Conservation (phyloP, 192 early-diverging fungal species). For the Podila epicladia region DNA sequence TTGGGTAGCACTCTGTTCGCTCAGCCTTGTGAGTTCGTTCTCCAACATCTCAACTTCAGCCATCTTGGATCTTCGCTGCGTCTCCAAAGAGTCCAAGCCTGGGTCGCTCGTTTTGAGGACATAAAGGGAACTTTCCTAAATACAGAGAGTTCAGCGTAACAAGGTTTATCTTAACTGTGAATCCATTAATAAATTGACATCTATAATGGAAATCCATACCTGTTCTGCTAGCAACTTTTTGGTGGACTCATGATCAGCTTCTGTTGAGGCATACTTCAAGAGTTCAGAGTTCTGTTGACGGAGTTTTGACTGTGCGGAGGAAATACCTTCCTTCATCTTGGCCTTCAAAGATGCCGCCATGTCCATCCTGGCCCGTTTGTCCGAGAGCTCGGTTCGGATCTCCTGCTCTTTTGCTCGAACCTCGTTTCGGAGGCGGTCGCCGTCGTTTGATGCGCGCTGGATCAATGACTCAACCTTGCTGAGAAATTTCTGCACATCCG, state of each 20-base stretch:
- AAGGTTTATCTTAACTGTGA: not conserved
- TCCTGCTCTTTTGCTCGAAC: conserved; percentile 22
- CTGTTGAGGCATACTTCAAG: conserved; percentile 13
- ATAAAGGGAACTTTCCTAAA: conserved; percentile 22
- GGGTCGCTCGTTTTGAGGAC: conserved; percentile 19
- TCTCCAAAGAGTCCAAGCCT: conserved; percentile 20
- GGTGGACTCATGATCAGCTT: conserved; percentile 11
- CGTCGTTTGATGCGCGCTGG: conserved; percentile 29
- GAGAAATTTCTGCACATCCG: conserved; percentile 57
- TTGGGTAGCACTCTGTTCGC: conserved; percentile 31
- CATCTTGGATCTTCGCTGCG: conserved; percentile 14
- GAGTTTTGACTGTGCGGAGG: conserved; percentile 25
- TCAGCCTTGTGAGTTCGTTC: conserved; percentile 24
- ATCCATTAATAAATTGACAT: not conserved
- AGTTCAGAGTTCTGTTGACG: conserved; percentile 20
- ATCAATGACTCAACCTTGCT: conserved; percentile 52
- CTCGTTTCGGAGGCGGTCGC: conserved; percentile 30
- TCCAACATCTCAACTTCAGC: conserved; percentile 32
- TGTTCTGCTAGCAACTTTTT: conserved; percentile 18
- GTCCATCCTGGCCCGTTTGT: conserved; percentile 27
- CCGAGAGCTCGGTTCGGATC: conserved; percentile 17
- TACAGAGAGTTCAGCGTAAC: not conserved
- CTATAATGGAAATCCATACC: not conserved
- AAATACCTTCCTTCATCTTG: conserved; percentile 20
- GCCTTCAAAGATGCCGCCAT: conserved; percentile 25